A percentile compares a stretch with the other conserved stretches of the same genome.
Evolutionary conservation across 805 yeast genomes (phyloP).

Genomic region (Candida taoyuanica): DNA sequence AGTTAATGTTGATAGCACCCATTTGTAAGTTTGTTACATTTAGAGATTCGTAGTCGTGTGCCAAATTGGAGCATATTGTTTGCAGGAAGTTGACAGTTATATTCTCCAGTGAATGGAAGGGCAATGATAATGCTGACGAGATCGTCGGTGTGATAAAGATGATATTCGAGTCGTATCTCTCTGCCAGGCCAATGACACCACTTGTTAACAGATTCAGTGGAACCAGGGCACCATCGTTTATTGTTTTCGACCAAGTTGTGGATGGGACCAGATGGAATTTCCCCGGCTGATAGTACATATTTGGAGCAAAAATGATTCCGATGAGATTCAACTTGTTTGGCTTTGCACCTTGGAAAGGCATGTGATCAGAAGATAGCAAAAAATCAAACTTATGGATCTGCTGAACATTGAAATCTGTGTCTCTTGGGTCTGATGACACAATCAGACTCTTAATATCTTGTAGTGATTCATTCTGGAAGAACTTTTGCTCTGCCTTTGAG

Average conservation of each 20-base stretch:
- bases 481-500: conserved; percentile 32
- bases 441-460: conserved; percentile 66
- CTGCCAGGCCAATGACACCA: conserved; percentile 51
- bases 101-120: conserved; percentile 63
- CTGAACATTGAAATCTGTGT: conserved; percentile 35
- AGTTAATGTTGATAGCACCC: conserved; percentile 42
- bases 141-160: conserved; percentile 53
- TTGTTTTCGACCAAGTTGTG: conserved; percentile 45
- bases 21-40: conserved; percentile 40
- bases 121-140: conserved; percentile 47
- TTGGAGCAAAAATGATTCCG: conserved; percentile 71
- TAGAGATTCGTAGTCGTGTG: conserved; percentile 35
- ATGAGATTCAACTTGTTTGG: conserved; percentile 52
- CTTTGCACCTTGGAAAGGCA: conserved; percentile 54
- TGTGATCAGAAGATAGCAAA: conserved; percentile 47
- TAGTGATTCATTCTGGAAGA: conserved; percentile 54
- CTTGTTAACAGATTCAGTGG: conserved; percentile 49
- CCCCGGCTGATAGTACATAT: conserved; percentile 60
- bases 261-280: conserved; percentile 55
- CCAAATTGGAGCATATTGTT: conserved; percentile 33
- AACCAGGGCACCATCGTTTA: conserved; percentile 42
- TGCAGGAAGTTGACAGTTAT: conserved; percentile 44
- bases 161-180: conserved; percentile 46
- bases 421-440: conserved; percentile 40
- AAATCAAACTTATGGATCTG: conserved; percentile 47